phyloP scores from a whole-genome alignment of 1,139 yeast species.

The Eremothecium gossypii region DNA sequence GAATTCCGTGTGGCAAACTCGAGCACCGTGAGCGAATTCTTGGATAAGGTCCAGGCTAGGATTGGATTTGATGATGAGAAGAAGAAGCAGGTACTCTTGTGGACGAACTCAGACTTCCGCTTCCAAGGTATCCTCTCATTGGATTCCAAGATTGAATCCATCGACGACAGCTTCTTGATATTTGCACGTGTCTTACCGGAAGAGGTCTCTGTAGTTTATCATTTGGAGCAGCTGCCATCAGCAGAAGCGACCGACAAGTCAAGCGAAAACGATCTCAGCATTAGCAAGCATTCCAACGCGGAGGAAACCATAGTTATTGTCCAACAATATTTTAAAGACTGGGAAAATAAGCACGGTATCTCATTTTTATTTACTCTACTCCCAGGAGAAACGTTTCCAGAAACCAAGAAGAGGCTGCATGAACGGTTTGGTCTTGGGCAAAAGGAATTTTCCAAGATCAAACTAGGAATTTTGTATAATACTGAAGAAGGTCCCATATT shows the following conservation, averaged over 20 bases:
- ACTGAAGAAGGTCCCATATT: constrained; percentile 32
- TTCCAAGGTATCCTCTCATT: constrained; percentile 30
- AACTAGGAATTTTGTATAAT: constrained; percentile 37
- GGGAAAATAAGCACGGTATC: constrained; percentile 68
- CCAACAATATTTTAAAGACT: constrained; percentile 70
- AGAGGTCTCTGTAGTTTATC: constrained; percentile 24
- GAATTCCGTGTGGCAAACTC: constrained; percentile 62
- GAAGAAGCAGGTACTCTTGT: constrained; percentile 40
- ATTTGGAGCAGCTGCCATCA: constrained; percentile 12
- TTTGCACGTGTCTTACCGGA: constrained; percentile 36
- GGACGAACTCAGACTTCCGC: constrained; percentile 32
- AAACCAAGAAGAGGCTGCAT: constrained; percentile 64
- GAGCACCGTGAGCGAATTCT: constrained; percentile 48
- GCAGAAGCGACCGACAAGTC: constrained; percentile 28
- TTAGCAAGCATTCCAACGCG: constrained; percentile 5
- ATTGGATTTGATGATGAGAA: constrained; percentile 44
- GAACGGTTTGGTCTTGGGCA: constrained; percentile 62
- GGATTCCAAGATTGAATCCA: constrained; percentile 23
- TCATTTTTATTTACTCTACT: constrained; percentile 71
- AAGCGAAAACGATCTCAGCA: constrained; percentile 17
- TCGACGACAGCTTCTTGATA: constrained; percentile 25
- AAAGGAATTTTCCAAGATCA: constrained; percentile 68
- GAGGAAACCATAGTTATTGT: constrained; percentile 37
- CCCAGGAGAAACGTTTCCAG: constrained; percentile 53
- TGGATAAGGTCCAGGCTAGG: constrained; percentile 48